Conservation (phyloP, 805 yeast genomes). For the Myxozyma geophila region DNA sequence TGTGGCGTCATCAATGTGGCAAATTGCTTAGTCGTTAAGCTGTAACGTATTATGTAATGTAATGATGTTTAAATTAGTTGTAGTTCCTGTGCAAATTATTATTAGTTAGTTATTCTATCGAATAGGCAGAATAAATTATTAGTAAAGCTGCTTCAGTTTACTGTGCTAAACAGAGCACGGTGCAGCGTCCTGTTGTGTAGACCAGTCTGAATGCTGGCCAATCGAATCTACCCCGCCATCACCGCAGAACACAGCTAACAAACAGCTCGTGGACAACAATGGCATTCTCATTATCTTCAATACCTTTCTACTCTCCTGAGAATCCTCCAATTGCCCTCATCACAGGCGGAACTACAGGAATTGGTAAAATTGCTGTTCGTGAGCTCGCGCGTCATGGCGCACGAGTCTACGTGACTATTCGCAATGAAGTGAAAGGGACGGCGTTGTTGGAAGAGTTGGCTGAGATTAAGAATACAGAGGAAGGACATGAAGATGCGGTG, state of each 20-base stretch:
- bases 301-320: constrained; percentile 10
- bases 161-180: too few relatives aligned
- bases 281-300: constrained; percentile 3
- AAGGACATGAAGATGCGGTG: constrained; percentile 2
- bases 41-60: background rate
- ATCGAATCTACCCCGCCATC: too few relatives aligned
- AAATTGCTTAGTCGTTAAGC: background rate
- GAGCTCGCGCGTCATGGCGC: constrained; percentile 33
- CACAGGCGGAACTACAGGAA: constrained; percentile 36
- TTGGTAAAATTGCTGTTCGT: constrained; percentile 31
- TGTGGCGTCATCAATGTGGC: constrained; percentile 3
- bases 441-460: constrained; percentile 13
- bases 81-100: too few relatives aligned
- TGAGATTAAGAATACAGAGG: background rate
- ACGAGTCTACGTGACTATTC: constrained; percentile 30
- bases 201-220: too few relatives aligned
- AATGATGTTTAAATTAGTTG: too few relatives aligned
- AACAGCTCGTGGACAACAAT: background rate
- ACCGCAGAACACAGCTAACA: too few relatives aligned
- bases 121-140: too few relatives aligned
- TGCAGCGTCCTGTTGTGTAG: too few relatives aligned
- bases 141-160: too few relatives aligned
- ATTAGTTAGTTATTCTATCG: too few relatives aligned
- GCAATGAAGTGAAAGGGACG: constrained; percentile 19
- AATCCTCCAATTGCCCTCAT: constrained; percentile 17